A percentile compares a stretch with the other conserved stretches of the same genome.
phyloP scores from a whole-genome alignment of 495 filamentous ascomycete species.

The Baudoinia panamericana region DNA sequence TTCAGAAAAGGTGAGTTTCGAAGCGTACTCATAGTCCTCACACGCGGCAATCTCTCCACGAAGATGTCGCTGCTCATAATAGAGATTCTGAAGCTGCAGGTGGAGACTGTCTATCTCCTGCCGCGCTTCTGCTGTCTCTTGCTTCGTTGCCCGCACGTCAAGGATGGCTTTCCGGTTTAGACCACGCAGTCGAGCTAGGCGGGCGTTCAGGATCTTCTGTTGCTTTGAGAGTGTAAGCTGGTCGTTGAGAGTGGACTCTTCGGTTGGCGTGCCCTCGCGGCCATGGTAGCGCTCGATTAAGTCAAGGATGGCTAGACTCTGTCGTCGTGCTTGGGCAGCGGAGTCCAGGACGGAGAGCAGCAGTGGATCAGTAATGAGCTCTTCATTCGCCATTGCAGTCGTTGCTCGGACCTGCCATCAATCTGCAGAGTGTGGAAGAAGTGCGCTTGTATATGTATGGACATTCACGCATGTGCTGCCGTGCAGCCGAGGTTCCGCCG shows the following conservation, averaged over 20 bases:
- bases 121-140: constrained; percentile 68
- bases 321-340: constrained; percentile 53
- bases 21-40: constrained; percentile 76
- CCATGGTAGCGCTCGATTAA: constrained; percentile 38
- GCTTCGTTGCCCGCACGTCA: constrained; percentile 73
- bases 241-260: constrained; percentile 34
- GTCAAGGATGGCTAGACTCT: constrained; percentile 61
- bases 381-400: constrained; percentile 37
- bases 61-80: constrained; percentile 89
- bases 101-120: constrained; percentile 86
- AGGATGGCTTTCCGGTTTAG: constrained; percentile 71
- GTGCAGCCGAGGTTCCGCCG: not conserved
- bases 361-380: constrained; percentile 55
- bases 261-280: constrained; percentile 20
- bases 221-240: too few relatives aligned
- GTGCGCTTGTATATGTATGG: too few relatives aligned
- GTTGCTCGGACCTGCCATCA: not conserved
- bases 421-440: not conserved
- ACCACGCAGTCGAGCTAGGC: constrained; percentile 68
- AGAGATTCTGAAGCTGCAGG: constrained; percentile 85
- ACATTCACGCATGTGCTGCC: not conserved
- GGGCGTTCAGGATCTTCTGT: too few relatives aligned
- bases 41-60: constrained; percentile 82
- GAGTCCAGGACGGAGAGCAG: constrained; percentile 59
- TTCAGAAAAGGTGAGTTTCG: not conserved